Evolutionary conservation across 1,139 yeast species (phyloP).

Genomic region (Yamadazyma siamensis): DNA sequence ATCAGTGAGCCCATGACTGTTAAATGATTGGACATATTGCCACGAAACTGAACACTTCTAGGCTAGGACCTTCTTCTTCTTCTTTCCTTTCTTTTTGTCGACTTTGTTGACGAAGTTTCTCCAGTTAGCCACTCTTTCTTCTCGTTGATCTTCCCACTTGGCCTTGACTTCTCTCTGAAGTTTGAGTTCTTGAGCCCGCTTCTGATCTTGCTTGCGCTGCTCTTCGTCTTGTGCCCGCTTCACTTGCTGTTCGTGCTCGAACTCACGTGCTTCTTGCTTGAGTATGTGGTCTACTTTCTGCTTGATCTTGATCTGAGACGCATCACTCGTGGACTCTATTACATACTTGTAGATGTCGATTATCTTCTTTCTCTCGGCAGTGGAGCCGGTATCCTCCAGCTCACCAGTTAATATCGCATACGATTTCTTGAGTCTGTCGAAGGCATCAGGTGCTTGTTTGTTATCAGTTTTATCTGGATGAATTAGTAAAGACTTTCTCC

Average conservation of each 20-base stretch:
- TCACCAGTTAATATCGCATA: constrained; percentile 16
- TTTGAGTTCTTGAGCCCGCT: constrained; percentile 36
- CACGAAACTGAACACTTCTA: not conserved
- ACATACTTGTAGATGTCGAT: constrained; percentile 39
- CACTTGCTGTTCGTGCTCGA: constrained; percentile 13
- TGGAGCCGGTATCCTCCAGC: constrained; percentile 13
- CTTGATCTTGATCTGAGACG: not conserved
- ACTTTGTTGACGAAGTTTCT: constrained; percentile 45
- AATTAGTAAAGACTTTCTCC: constrained; percentile 59
- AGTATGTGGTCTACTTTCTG: constrained; percentile 19
- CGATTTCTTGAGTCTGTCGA: constrained; percentile 48
- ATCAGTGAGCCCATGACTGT: constrained; percentile 2
- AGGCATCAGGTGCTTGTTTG: constrained; percentile 58
- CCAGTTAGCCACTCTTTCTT: constrained; percentile 61
- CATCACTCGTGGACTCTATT: too few species aligned
- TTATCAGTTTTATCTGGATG: constrained; percentile 68
- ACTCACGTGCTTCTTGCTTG: constrained; percentile 29
- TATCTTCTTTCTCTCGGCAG: constrained; percentile 36
- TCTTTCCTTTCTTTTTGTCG: constrained; percentile 41
- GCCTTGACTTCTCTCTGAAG: constrained; percentile 38
- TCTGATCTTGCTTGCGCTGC: constrained; percentile 26
- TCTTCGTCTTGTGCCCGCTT: constrained; percentile 21
- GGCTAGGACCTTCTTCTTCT: constrained; percentile 26
- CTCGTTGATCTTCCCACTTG: constrained; percentile 65
- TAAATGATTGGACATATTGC: not conserved